Conservation (phyloP, 2,329 filamentous ascomycete genomes). For the Phyllosticta citribraziliensis region DNA sequence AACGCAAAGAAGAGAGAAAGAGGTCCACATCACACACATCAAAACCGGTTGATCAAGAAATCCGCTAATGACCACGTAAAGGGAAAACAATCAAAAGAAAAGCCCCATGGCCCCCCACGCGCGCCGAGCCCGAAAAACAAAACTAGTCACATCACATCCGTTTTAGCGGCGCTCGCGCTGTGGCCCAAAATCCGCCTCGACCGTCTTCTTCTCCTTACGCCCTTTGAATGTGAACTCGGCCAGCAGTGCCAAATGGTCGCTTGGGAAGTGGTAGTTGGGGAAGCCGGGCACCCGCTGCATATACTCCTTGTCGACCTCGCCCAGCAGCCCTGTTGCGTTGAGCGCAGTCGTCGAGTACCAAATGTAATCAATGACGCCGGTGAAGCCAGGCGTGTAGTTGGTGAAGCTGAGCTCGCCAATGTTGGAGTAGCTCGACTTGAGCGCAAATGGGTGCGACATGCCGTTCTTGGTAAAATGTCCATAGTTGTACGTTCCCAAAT, state of each 20-base stretch:
- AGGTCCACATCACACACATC: neutral
- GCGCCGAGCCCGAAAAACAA: neutral
- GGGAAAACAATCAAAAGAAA: neutral
- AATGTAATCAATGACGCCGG: constrained; percentile 89
- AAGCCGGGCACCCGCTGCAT: constrained; percentile 82
- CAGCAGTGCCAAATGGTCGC: constrained; percentile 83
- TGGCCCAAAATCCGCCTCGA: constrained; percentile 28
- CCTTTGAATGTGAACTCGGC: constrained; percentile 84
- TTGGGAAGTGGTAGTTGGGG: constrained; percentile 89
- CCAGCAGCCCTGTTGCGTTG: constrained; percentile 73
- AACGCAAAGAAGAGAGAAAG: neutral
- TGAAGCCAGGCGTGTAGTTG: constrained; percentile 92
- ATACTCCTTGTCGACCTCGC: constrained; percentile 77
- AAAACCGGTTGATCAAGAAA: neutral
- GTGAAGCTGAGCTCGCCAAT: constrained; percentile 86
- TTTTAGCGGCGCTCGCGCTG: constrained; percentile 15
- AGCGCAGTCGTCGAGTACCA: constrained; percentile 92
- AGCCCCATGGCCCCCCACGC: neutral
- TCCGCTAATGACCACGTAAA: neutral
- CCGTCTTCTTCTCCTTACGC: constrained; percentile 59
- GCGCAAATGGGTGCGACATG: constrained; percentile 86
- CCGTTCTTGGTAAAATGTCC: constrained; percentile 88
- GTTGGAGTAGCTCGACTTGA: constrained; percentile 80
- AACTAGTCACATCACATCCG: neutral
- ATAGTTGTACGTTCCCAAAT: constrained; percentile 73